Base-by-base conservation (phyloP, 257 asterid genomes). In the Ajuga chamaepitys region DNA sequence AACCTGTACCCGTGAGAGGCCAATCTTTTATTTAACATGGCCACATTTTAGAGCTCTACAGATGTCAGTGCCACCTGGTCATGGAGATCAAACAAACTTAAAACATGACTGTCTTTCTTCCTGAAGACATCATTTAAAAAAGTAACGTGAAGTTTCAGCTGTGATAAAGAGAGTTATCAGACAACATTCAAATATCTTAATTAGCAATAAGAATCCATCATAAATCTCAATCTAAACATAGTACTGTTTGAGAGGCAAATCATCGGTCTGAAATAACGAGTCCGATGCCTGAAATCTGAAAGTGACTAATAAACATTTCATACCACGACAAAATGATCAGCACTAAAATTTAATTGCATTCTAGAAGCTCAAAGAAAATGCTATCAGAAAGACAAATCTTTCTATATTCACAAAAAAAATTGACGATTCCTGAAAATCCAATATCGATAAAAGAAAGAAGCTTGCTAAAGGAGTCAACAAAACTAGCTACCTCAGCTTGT, bases 381-480 rank as follows among this genome's bases (percentile, higher is more conserved):
- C 46, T 53, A 35, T n/a, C n/a, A 24, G 34, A 17, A 45, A 24
- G 7, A 62, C 8, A 25, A 26, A 17, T 28, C 46, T 47, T 45
- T 46, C 24, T 55, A 62, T 60, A 71, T 37, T 17, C 55, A 32
- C 66, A 47, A 71, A 64, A 47, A 47, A 71, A 64, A 47, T 20
- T 65, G 61, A 20, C 47, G 63, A 57, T 38, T 47, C 50, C 42
- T 37, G 21, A 40, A 20, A 66, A 50, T 50, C 35, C 58, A 41
- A 25, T 58, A 20, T 40, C 67, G 35, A 58, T 46, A 20, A 58
- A 40, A 40, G 9, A 26, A 40, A 52, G 34, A 41, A 42, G 54
- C n/a, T 38, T 10, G 35, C 25, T 38, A 22, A 28, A 38, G 47
- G 46, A 72, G 57, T 47, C 44, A 26, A 66, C 34, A 9, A 12